These are phyloP conservation scores for Flaveria trinervia DNA, from an alignment of 129 eudicot genomes.

Conservation along the genomic window DNA sequence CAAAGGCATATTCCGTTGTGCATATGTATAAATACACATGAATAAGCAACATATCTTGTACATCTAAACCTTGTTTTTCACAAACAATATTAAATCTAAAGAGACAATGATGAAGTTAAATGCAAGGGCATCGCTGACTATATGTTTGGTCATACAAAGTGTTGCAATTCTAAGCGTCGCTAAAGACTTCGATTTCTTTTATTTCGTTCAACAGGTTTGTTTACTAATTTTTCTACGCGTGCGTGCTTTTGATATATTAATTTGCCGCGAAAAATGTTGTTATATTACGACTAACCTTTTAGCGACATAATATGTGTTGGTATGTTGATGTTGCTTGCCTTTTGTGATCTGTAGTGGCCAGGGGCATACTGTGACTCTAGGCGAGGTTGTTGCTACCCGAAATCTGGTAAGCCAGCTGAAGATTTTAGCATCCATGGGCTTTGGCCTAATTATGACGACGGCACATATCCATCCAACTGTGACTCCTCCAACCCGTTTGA, in stretches of 20 bases:
- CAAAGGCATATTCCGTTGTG: slow-evolving; percentile 32
- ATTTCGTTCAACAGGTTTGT: slow-evolving; percentile 64
- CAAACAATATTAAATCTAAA: slow-evolving; percentile 20
- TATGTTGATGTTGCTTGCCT: not conserved
- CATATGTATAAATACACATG: slow-evolving; percentile 4
- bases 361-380: slow-evolving; percentile 70
- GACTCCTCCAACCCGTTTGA: slow-evolving; percentile 59
- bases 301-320: not conserved
- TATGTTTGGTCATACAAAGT: slow-evolving; percentile 36
- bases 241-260: not conserved
- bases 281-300: not conserved
- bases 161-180: slow-evolving; percentile 29
- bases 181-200: slow-evolving; percentile 57
- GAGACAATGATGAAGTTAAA: slow-evolving; percentile 32
- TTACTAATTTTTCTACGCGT: not conserved
- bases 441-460: slow-evolving; percentile 74
- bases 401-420: slow-evolving; percentile 69
- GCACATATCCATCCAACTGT: slow-evolving; percentile 73
- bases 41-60: not conserved
- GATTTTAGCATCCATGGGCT: slow-evolving; percentile 86
- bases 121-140: slow-evolving; percentile 29
- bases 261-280: not conserved
- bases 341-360: slow-evolving; percentile 63
- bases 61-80: slow-evolving; percentile 14
- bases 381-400: slow-evolving; percentile 75